phyloP scores from a whole-genome alignment of 176 grass and related monocot species.

The sorghum (Sorghum bicolor) region DNA sequence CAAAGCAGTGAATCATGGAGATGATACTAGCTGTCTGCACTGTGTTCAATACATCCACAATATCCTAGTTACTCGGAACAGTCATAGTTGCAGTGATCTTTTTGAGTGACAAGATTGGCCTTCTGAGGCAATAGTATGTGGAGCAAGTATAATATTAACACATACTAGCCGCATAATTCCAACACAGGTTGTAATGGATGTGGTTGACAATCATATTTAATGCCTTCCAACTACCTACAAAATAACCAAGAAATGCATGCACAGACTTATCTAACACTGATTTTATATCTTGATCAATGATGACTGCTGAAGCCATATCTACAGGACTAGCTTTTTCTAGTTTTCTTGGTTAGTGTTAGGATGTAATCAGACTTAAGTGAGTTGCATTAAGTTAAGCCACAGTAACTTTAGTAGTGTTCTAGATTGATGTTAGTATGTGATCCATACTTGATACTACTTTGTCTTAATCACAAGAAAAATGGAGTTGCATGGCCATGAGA shows the following conservation, averaged over 20 bases:
- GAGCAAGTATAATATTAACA: not conserved
- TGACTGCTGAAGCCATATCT: not conserved
- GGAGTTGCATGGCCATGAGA: not conserved
- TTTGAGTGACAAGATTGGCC: not conserved
- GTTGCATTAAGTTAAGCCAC: not conserved
- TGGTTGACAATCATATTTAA: slow-evolving; percentile 2
- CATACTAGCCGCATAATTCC: not conserved
- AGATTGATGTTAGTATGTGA: not conserved
- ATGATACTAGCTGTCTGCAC: not conserved
- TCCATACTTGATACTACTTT: not conserved
- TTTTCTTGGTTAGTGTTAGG: not conserved
- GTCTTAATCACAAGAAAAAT: slow-evolving; percentile 14
- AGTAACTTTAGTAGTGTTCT: not conserved
- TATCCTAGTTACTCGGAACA: not conserved
- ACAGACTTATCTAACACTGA: not conserved
- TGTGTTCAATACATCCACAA: not conserved
- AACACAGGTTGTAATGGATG: not conserved
- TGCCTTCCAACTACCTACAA: not conserved
- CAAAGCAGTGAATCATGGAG: not conserved
- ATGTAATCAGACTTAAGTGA: not conserved
- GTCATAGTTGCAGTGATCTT: not conserved
- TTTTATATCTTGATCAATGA: not conserved
- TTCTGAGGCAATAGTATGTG: not conserved
- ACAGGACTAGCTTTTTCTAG: not conserved
- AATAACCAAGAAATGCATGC: slow-evolving; percentile 1